A percentile compares a stretch with the other conserved stretches of the same genome.
Evolutionary conservation across 1,284 basidiomycete species (phyloP).

Genomic region (Malassezia globosa): DNA sequence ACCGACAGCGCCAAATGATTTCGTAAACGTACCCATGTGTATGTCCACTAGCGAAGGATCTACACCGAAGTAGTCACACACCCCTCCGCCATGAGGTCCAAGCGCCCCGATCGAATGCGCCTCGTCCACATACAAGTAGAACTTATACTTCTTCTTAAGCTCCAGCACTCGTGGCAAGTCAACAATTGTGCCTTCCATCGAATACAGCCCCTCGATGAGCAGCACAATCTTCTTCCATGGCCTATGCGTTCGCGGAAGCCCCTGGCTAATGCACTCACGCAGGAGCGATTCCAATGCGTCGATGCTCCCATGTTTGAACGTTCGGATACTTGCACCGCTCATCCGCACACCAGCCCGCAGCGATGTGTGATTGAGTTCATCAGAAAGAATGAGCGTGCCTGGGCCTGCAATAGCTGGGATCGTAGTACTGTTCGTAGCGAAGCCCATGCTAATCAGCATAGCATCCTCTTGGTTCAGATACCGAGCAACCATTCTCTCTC

Average conservation of each 20-base stretch:
- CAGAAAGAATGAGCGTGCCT: constrained; percentile 88
- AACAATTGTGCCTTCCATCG: constrained; percentile 91
- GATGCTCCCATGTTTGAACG: constrained; percentile 98
- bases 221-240: constrained; percentile 98
- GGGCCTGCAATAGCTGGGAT: constrained; percentile 83
- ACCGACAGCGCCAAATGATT: constrained; percentile 93
- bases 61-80: constrained; percentile 86
- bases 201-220: constrained; percentile 89
- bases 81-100: constrained; percentile 83
- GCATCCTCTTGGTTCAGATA: constrained; percentile 84
- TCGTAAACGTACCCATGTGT: constrained; percentile 98
- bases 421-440: constrained; percentile 91
- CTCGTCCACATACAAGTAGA: constrained; percentile 91
- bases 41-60: constrained; percentile 74
- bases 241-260: constrained; percentile 88
- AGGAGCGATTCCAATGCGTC: constrained; percentile 66
- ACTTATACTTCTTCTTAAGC: constrained; percentile 95
- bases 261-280: constrained; percentile 86
- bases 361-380: constrained; percentile 91
- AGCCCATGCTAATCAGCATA: constrained; percentile 88
- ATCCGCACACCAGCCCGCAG: constrained; percentile 85
- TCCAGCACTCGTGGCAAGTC: constrained; percentile 73
- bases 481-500: constrained; percentile 75
- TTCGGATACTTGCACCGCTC: constrained; percentile 75
- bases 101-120: constrained; percentile 94